These are phyloP conservation scores for Eimeria sp. DNA, from an alignment of 169 alveolate species.

Conservation along the genomic window DNA sequence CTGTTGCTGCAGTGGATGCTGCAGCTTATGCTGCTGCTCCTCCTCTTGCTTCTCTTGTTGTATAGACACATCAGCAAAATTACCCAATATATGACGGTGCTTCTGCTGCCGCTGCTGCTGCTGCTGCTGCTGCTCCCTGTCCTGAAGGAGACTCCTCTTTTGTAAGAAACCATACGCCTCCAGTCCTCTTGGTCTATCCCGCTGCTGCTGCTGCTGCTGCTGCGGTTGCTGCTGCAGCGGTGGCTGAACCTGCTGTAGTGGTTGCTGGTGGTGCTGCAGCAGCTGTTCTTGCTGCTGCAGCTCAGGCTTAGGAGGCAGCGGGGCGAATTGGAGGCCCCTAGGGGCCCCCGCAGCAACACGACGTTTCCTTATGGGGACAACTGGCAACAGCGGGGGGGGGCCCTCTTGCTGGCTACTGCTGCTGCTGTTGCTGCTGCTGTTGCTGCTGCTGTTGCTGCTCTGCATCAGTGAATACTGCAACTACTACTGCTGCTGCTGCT, in stretches of 20 bases:
- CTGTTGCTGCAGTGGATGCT: too few relatives aligned
- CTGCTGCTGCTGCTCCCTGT: constrained; percentile 15
- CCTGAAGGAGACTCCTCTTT: background rate
- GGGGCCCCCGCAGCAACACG: constrained; percentile 49
- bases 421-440: background rate
- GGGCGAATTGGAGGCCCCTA: constrained; percentile 32
- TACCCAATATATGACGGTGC: background rate
- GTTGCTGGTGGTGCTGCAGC: too few relatives aligned
- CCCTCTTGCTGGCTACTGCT: background rate
- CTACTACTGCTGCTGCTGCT: too few relatives aligned
- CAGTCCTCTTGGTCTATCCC: background rate
- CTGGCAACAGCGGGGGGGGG: constrained; percentile 20
- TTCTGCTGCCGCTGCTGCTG: constrained; percentile 45
- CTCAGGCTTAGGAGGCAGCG: background rate
- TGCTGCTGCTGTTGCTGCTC: constrained; percentile 18
- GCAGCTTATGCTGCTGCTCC: background rate
- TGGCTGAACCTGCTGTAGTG: too few relatives aligned
- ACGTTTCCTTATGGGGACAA: background rate
- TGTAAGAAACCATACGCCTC: constrained; percentile 7
- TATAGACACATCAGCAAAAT: background rate
- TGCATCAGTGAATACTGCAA: too few relatives aligned
- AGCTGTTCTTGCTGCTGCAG: too few relatives aligned
- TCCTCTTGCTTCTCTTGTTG: constrained; percentile 11
- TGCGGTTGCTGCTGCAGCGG: too few relatives aligned
- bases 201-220: constrained; percentile 54